Evolutionary conservation across 2,329 filamentous ascomycete species (phyloP).

Genomic region (Fusarium sterilihyphosum): DNA sequence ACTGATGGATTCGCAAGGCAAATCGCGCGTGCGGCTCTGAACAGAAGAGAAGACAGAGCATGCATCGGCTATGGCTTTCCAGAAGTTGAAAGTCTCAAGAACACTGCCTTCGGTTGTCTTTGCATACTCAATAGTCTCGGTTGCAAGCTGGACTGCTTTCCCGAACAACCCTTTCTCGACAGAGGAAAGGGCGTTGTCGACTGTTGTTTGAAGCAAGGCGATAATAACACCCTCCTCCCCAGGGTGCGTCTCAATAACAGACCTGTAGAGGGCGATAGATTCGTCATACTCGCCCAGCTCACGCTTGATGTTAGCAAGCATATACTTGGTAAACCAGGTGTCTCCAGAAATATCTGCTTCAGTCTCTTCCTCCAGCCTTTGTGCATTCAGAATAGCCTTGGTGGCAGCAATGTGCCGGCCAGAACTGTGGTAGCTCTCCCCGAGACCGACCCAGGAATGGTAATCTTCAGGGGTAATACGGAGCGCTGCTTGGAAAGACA

Average conservation of each 20-base stretch:
- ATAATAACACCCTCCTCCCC: constrained; percentile 88
- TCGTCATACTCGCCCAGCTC: constrained; percentile 92
- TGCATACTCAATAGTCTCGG: constrained; percentile 75
- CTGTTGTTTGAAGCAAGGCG: constrained; percentile 86
- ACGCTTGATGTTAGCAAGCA: constrained; percentile 93
- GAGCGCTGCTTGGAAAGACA: constrained; percentile 90
- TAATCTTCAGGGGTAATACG: constrained; percentile 87
- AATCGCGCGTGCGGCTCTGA: constrained; percentile 70
- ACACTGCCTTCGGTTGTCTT: constrained; percentile 67
- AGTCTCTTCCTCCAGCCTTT: constrained; percentile 73
- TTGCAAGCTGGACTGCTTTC: constrained; percentile 77
- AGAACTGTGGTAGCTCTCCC: constrained; percentile 97
- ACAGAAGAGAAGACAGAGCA: constrained; percentile 85
- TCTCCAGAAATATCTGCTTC: constrained; percentile 66
- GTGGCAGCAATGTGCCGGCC: constrained; percentile 94
- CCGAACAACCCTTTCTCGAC: constrained; percentile 88
- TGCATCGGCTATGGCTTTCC: constrained; percentile 92
- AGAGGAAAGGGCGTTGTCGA: constrained; percentile 81
- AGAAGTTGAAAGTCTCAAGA: constrained; percentile 86
- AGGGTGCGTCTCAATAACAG: constrained; percentile 74
- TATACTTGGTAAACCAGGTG: constrained; percentile 95
- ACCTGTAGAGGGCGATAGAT: constrained; percentile 79
- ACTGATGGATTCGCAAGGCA: constrained; percentile 69
- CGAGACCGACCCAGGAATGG: constrained; percentile 94
- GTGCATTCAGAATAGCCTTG: constrained; percentile 88